These are phyloP conservation scores for Trichoderma breve DNA, from an alignment of 2,329 filamentous ascomycete species.

Conservation along the genomic window DNA sequence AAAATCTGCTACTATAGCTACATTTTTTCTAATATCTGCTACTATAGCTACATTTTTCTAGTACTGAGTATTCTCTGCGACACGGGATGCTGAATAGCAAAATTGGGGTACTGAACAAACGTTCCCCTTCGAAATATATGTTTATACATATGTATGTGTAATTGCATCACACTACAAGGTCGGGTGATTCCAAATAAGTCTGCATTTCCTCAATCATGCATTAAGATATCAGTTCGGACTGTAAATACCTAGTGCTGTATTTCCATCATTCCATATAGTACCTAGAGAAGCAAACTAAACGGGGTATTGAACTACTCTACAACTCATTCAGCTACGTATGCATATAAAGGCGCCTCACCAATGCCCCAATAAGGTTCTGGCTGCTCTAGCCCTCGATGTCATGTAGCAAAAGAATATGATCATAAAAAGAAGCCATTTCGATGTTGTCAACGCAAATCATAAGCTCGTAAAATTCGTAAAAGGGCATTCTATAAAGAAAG, in stretches of 20 bases:
- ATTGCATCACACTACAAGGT: not conserved
- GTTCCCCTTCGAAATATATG: too few species aligned
- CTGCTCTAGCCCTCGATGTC: not conserved
- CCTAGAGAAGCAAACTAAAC: not conserved
- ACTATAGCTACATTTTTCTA: too few species aligned
- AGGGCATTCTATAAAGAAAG: not conserved
- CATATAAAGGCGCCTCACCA: not conserved
- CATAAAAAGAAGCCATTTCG: not conserved
- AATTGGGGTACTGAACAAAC: too few species aligned
- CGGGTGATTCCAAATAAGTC: not conserved
- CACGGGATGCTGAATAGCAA: too few species aligned
- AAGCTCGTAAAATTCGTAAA: conserved; percentile 3
- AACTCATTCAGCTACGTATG: not conserved
- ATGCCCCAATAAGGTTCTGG: not conserved
- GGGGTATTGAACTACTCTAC: not conserved
- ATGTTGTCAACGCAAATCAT: conserved; percentile 1
- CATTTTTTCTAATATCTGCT: too few species aligned
- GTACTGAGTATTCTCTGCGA: too few species aligned
- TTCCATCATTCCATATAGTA: not conserved
- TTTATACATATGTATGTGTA: not conserved
- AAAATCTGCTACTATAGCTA: too few species aligned
- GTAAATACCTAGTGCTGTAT: not conserved
- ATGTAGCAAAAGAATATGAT: not conserved
- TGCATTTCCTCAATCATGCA: not conserved
- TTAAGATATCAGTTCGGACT: not conserved